phyloP scores from a whole-genome alignment of 2,329 filamentous ascomycete species.

The Colletotrichum agaves region DNA sequence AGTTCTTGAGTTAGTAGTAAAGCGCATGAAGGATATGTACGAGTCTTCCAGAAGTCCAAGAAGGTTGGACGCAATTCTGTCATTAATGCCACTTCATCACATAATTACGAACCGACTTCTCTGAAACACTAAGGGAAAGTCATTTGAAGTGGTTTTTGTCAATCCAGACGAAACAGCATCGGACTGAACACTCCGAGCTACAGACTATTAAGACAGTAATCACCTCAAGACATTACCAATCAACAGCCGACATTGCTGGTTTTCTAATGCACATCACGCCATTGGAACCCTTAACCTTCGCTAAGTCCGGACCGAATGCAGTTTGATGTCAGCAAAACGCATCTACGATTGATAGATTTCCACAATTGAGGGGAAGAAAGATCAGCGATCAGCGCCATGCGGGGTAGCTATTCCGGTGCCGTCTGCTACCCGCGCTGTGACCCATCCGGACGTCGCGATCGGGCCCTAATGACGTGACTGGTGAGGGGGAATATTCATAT shows the following conservation, averaged over 20 bases:
- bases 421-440: slow-evolving; percentile 24
- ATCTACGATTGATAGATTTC: not conserved
- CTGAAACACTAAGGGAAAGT: not conserved
- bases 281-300: not conserved
- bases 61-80: too few relatives aligned
- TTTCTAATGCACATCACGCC: not conserved
- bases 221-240: not conserved
- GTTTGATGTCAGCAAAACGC: slow-evolving; percentile 3
- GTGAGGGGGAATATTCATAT: not conserved
- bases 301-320: not conserved
- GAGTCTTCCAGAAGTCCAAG: too few relatives aligned
- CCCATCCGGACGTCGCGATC: slow-evolving; percentile 26
- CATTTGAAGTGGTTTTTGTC: not conserved
- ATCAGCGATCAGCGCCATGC: slow-evolving; percentile 16
- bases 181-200: slow-evolving; percentile 8
- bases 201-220: not conserved
- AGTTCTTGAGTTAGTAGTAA: not conserved
- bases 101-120: not conserved
- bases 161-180: not conserved
- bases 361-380: not conserved
- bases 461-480: slow-evolving; percentile 24
- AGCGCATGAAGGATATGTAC: not conserved
- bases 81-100: not conserved
- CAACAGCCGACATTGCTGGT: not conserved
- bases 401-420: slow-evolving; percentile 25